Base-by-base conservation (phyloP, 2,329 filamentous ascomycete genomes). In the Chalara sp. region DNA sequence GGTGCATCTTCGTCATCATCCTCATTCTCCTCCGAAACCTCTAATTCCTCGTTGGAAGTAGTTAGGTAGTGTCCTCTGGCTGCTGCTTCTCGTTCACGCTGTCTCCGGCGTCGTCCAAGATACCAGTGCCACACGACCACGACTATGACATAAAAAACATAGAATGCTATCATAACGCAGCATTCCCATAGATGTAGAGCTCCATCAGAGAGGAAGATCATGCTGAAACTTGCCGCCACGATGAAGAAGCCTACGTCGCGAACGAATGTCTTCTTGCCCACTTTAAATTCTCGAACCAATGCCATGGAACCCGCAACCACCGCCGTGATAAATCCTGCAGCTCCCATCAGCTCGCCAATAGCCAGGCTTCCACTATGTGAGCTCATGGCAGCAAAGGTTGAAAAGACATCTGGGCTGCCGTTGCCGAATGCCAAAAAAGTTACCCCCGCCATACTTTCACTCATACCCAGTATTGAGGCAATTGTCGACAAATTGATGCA, bases 271-370 rank as follows among this genome's bases (percentile, higher is more conserved):
- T 86, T 88, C 61, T 84, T 85, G 48, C 89, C 87, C 48, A 99
- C 93, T 58, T 85, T 86, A 68, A 99, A 99, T 49, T 96, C 93
- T 56, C 89, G 80, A n/a, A 96, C 91, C 50, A 99, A 71, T 11
- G 92, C 93, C 93, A 99, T 99, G 50, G 90, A 95, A 12, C 93
- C 93, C 5, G 92, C 90, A 33, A 99, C 93, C 13, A 99, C 92
- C 1, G 91, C 87, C 1, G 91, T 95, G 67, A 99, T 99, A 71
- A 99, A 99, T 56, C 89, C 84, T 33, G 93, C 93, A 8, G 93
- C 93, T 33, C 93, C 93, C 48, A 99, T 89, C 47, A 99, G 76
- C 71, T 99, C 93, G 44, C 93, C 93, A 40, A 99, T 83, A 1
- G 93, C 93, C 76, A 99, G 80, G 72, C 91, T 95, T n/a, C 92